Percentiles rank a stretch among this genome's conserved stretches.
Conservation (phyloP, 257 asterid genomes). For the Lithospermum erythrorhizon region DNA sequence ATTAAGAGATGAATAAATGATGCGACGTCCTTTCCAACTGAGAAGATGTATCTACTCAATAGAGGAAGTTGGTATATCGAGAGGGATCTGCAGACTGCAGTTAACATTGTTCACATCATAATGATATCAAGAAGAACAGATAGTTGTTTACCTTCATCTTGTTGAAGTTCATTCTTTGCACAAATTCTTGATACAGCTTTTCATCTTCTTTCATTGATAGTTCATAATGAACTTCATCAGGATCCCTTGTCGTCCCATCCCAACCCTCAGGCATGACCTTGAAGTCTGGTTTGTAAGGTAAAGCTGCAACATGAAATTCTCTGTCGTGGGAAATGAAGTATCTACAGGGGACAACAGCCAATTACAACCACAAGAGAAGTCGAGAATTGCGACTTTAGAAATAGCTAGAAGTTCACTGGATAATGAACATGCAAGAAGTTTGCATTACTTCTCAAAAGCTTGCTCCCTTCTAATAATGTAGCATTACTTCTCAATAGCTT, state of each 20-base stretch:
- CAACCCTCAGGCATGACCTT: slow-evolving; percentile 99
- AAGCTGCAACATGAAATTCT: slow-evolving; percentile 90
- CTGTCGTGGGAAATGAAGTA: slow-evolving; percentile 62
- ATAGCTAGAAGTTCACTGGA: background rate
- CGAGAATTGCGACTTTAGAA: background rate
- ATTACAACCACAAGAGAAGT: background rate
- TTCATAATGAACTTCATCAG: slow-evolving; percentile 94
- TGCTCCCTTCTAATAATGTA: no score
- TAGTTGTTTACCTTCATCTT: slow-evolving; percentile 56
- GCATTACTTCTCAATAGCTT: background rate
- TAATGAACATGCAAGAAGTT: background rate
- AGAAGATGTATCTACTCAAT: no score
- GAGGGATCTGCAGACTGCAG: no score
- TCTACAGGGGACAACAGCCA: slow-evolving; percentile 36
- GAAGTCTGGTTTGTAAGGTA: slow-evolving; percentile 89
- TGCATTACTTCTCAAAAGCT: background rate
- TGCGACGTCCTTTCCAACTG: no score
- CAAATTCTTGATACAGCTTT: slow-evolving; percentile 75
- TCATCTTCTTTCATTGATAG: slow-evolving; percentile 93
- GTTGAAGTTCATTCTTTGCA: slow-evolving; percentile 71
- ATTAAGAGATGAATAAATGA: no score
- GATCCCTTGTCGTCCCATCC: slow-evolving; percentile 95
- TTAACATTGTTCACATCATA: background rate
- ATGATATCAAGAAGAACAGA: background rate
- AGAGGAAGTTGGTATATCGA: no score